Evolutionary conservation across 768 basidiomycete species (phyloP).

Genomic region (Sistotremastrum suecicum): DNA sequence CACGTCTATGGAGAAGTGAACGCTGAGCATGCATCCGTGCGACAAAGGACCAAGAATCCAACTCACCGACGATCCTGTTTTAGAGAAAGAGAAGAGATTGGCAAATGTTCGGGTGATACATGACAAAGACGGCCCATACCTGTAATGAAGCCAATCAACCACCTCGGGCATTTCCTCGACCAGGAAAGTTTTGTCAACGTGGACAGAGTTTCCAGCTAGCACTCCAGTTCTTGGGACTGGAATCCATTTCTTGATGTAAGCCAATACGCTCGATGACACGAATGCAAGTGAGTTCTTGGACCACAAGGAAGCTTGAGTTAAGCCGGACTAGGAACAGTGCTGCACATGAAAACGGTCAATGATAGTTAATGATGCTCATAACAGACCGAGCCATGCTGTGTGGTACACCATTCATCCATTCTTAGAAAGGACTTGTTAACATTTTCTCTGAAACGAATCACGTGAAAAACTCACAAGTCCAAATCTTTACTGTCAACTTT

Average conservation of each 20-base stretch:
- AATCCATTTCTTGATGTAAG: conserved; percentile 78
- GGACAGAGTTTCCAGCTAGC: conserved; percentile 82
- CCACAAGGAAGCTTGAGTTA: conserved; percentile 64
- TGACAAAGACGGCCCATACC: conserved; percentile 24
- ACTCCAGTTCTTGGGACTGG: conserved; percentile 47
- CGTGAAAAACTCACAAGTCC: conserved; percentile 39
- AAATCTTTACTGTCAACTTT: conserved; percentile 52
- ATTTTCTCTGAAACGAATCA: background rate
- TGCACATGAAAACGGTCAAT: background rate
- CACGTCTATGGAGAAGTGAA: conserved; percentile 40
- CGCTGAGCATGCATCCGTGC: background rate
- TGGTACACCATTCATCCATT: conserved; percentile 82
- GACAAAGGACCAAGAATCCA: background rate
- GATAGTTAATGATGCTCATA: background rate
- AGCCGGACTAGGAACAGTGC: conserved; percentile 43
- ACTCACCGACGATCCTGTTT: conserved; percentile 56
- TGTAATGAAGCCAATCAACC: conserved; percentile 68
- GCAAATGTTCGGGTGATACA: background rate
- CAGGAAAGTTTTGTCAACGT: conserved; percentile 64
- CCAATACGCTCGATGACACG: conserved; percentile 47
- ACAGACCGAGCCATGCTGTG: conserved; percentile 62
- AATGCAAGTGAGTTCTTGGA: conserved; percentile 50
- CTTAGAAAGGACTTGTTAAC: conserved; percentile 21
- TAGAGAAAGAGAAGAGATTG: conserved; percentile 2
- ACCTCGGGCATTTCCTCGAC: conserved; percentile 69